A percentile compares a stretch with the other conserved stretches of the same genome.
Conservation (phyloP, 768 basidiomycete genomes). For the Tulasnella calospora region DNA sequence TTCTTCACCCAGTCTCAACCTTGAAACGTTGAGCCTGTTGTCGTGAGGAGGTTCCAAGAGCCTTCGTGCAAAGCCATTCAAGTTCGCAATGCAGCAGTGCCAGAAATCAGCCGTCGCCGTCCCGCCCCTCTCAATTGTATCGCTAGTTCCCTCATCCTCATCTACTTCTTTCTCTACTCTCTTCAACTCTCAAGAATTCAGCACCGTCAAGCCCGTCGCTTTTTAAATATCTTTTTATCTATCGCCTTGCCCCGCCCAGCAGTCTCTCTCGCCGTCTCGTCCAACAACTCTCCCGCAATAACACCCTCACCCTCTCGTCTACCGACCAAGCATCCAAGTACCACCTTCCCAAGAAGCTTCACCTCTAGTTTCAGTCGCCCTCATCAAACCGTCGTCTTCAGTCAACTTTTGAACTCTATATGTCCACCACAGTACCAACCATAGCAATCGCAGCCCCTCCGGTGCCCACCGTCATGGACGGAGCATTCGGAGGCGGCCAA, state of each 20-base stretch:
- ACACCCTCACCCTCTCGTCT: neutral
- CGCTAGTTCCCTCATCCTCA: neutral
- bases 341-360: neutral
- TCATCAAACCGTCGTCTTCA: neutral
- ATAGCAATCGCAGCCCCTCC: conserved; percentile 6
- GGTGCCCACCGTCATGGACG: neutral
- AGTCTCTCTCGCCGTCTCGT: neutral
- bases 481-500: neutral
- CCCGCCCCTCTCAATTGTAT: neutral
- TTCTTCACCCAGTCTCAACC: neutral
- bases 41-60: neutral
- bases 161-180: neutral
- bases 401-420: neutral
- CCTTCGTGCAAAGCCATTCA: neutral
- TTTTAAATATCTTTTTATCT: conserved; percentile 11
- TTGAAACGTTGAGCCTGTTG: neutral
- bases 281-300: neutral
- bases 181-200: neutral
- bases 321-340: neutral
- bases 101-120: neutral
- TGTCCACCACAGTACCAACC: neutral
- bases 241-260: neutral
- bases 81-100: neutral
- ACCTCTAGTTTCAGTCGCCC: neutral
- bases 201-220: neutral